Evolutionary conservation across 2,329 filamentous ascomycete species (phyloP).

Genomic region (Hypoxylon sp.): DNA sequence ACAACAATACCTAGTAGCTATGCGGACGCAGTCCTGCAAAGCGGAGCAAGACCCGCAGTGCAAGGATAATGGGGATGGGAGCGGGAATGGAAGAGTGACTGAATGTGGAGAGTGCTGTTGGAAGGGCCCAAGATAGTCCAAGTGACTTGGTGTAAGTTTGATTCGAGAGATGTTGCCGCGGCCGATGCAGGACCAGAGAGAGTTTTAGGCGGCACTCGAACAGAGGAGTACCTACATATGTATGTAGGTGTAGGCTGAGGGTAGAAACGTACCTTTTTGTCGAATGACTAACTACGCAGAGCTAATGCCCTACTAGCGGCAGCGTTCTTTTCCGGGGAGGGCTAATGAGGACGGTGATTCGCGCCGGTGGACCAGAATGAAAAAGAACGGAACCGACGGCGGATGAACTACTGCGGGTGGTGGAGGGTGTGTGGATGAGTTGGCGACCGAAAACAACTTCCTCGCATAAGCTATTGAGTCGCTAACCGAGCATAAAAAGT

Average conservation of each 20-base stretch:
- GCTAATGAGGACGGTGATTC: slow-evolving; percentile 45
- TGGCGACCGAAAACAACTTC: slow-evolving; percentile 46
- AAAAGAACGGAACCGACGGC: slow-evolving; percentile 47
- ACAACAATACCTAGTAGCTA: slow-evolving; percentile 26
- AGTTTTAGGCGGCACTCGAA: slow-evolving; percentile 37
- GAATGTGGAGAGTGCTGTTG: slow-evolving; percentile 22
- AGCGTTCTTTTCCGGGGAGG: slow-evolving; percentile 45
- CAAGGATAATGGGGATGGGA: slow-evolving; percentile 38
- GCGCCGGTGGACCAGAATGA: slow-evolving; percentile 44
- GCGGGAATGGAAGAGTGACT: slow-evolving; percentile 26
- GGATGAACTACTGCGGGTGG: slow-evolving; percentile 49
- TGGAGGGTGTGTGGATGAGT: slow-evolving; percentile 41
- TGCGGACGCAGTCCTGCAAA: slow-evolving; percentile 35
- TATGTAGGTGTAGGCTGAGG: slow-evolving; percentile 9
- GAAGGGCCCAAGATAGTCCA: slow-evolving; percentile 24
- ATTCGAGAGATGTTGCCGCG: slow-evolving; percentile 32
- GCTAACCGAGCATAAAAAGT: slow-evolving; percentile 44
- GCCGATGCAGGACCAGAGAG: slow-evolving; percentile 28
- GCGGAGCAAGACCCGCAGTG: slow-evolving; percentile 41
- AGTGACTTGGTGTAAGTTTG: slow-evolving; percentile 38
- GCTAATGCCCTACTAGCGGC: slow-evolving; percentile 43
- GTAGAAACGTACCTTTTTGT: slow-evolving; percentile 41
- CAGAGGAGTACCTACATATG: neutral
- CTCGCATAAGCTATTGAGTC: slow-evolving; percentile 47
- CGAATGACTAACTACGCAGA: slow-evolving; percentile 32